These are phyloP conservation scores for Solidago caesia DNA, from an alignment of 129 eudicot genomes.

Conservation along the genomic window DNA sequence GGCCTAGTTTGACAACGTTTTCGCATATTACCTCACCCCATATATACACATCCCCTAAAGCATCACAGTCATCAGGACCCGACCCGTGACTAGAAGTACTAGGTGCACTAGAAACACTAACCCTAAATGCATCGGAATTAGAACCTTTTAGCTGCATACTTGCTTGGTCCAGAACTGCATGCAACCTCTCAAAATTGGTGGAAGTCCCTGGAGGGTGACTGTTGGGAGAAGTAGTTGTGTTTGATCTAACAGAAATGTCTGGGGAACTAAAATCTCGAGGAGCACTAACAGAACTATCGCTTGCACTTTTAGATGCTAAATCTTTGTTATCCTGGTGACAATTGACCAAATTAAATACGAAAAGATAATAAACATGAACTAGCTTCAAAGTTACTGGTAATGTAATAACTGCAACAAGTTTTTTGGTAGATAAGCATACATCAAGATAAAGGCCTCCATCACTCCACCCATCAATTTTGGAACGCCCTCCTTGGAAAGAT, in stretches of 20 bases:
- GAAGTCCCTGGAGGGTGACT: conserved; percentile 44
- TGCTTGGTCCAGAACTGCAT: conserved; percentile 71
- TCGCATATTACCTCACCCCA: conserved; percentile 97
- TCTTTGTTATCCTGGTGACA: conserved; percentile 72
- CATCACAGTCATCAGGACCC: conserved; percentile 79
- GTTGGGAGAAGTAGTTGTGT: conserved; percentile 60
- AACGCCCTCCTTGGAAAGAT: conserved; percentile 78
- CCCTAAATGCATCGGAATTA: conserved; percentile 77
- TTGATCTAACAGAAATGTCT: conserved; percentile 56
- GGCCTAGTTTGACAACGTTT: conserved; percentile 51
- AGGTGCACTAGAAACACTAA: conserved; percentile 92
- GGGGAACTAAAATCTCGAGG: conserved; percentile 67
- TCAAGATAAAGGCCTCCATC: conserved; percentile 86
- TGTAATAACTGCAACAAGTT: not conserved
- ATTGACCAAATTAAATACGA: not conserved
- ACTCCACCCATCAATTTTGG: conserved; percentile 92
- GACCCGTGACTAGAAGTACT: conserved; percentile 97
- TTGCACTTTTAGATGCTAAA: conserved; percentile 70
- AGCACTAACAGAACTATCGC: conserved; percentile 63
- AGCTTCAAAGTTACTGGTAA: not conserved
- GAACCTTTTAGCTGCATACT: conserved; percentile 88
- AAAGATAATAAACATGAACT: not conserved
- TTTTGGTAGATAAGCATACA: conserved; percentile 39
- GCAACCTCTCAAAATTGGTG: conserved; percentile 51
- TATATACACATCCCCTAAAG: conserved; percentile 84